Evolutionary conservation across 2,329 filamentous ascomycete species (phyloP), one percentile per base, ranked within the genome.

Genomic region (Alternaria solani): DNA sequence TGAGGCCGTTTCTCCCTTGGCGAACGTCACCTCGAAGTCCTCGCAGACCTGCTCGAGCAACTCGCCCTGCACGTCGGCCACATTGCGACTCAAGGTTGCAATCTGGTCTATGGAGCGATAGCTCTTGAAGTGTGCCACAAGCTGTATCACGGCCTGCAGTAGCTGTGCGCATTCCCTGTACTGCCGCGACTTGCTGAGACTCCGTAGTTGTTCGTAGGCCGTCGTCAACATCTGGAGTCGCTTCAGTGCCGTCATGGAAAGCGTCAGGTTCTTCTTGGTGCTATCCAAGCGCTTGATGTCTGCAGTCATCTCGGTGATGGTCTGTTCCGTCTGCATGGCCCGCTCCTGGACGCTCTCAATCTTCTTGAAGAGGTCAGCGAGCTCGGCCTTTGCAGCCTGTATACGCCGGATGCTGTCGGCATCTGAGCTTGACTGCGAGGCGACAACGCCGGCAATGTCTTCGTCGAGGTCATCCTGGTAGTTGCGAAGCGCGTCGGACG

Each of bases 91-190:
- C 64, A 99, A 84, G 0, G 91, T 91, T 28, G 95, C 95, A 75
- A 99, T 98, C 84, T 99, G 95, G 76, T 98, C 94, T 70, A 99
- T 98, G 70, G 93, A 97, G 60, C 95, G 86, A 78, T 98, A 99
- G 79, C 92, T 96, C 81, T 97, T 96, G 86, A 99, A 99, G 81
- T 99, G 94, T 68, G 92, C 92, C 91, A 98, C 97, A 46, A 99
- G 88, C 85, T 99, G 95, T 59, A 99, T 87, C 32, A 99, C 95
- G 9, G 95, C 95, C 81, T 97, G 93, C 58, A 99, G 84, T 61
- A 99, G 84, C 71, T 96, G 93, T 16, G 94, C 94, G 75, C 95
- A 98, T 78, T 99, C 95, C 65, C 92, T 86, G 78, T 99, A 99
- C 78, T 99, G 95, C 57, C 94, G 86, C 36, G 91, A 90, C 79